A percentile compares a stretch with the other conserved stretches of the same genome.
Conservation (phyloP, 768 basidiomycete genomes). For the Polyporus arcularius region DNA sequence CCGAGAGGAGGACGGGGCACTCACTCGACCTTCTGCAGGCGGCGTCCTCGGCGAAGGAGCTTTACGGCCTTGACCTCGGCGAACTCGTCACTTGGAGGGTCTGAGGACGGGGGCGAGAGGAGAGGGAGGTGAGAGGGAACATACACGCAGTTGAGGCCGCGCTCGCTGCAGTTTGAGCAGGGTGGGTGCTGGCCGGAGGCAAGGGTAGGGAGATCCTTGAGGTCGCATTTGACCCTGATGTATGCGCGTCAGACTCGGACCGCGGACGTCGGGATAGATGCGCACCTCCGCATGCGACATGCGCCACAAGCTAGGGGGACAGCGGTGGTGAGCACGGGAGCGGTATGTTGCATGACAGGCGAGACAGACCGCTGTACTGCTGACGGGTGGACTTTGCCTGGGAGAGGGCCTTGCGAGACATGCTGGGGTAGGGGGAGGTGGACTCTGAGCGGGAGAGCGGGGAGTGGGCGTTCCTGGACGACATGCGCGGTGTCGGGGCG, state of each 20-base stretch:
- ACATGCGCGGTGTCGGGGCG: slow-evolving; percentile 48
- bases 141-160: slow-evolving; percentile 91
- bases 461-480: slow-evolving; percentile 40
- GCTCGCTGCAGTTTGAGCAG: slow-evolving; percentile 90
- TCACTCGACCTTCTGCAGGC: slow-evolving; percentile 83
- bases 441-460: slow-evolving; percentile 21
- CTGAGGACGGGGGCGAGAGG: slow-evolving; percentile 9
- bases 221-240: slow-evolving; percentile 85
- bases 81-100: slow-evolving; percentile 74
- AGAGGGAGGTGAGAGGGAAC: slow-evolving; percentile 34
- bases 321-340: slow-evolving; percentile 40
- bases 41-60: slow-evolving; percentile 73
- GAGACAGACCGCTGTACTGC: slow-evolving; percentile 28
- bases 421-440: slow-evolving; percentile 18
- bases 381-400: slow-evolving; percentile 29
- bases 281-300: slow-evolving; percentile 83
- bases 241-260: background rate
- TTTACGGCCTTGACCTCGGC: slow-evolving; percentile 91
- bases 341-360: slow-evolving; percentile 34
- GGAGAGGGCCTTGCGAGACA: slow-evolving; percentile 22
- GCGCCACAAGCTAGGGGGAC: slow-evolving; percentile 86
- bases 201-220: slow-evolving; percentile 74
- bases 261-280: slow-evolving; percentile 11
- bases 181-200: slow-evolving; percentile 44
- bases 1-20: slow-evolving; percentile 30